Base-by-base conservation (phyloP, 108 stramenopile genomes). In the Cyclostephanos tholiformis region DNA sequence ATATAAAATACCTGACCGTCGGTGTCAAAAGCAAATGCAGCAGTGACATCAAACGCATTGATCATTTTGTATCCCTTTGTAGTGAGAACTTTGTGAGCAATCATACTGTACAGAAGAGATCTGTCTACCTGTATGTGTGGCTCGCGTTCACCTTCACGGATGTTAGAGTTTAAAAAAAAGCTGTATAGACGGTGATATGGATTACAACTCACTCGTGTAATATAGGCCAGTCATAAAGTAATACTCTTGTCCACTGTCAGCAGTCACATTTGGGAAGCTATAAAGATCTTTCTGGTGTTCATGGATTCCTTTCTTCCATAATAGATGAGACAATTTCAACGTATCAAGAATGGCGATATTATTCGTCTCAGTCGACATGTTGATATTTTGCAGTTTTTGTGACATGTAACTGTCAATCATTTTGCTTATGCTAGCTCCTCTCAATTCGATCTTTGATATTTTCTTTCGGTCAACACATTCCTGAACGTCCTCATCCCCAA, bases 1-100 rank as follows among this genome's bases (percentile, higher is more conserved):
- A n/a, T n/a, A n/a, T n/a, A n/a, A n/a, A 23, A 55, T 55, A 55
- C 53, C 53, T 55, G 53, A 55, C 53, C 53, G 26, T 25, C 53
- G 0, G 67, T 74, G 44, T 85, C 84, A 70, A 62, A 85, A 5
- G 76, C 69, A 49, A 84, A 73, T 41, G 83, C 77, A 23, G 79
- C 79, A 36, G 75, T 67, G 14, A 80, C 58, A 62, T 84, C 83
- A 51, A 72, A 84, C 13, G 56, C 79, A 53, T 84, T 79, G 63
- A 84, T 65, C 75, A 74, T 71, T 60, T 80, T 76, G 56, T 72
- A 84, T 16, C 83, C 83, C 61, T 80, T 80, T 7, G 75, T 69
- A 4, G 41, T 39, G 8, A 79, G 41, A 44, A 71, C 48, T 20
- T 76, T 29, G 19, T 43, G 5, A 27, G 72, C 55, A 25, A 80